Percentiles rank a stretch among this genome's conserved stretches.
phyloP scores from a whole-genome alignment of 2,329 filamentous ascomycete genomes.

The Diplodia seriata region DNA sequence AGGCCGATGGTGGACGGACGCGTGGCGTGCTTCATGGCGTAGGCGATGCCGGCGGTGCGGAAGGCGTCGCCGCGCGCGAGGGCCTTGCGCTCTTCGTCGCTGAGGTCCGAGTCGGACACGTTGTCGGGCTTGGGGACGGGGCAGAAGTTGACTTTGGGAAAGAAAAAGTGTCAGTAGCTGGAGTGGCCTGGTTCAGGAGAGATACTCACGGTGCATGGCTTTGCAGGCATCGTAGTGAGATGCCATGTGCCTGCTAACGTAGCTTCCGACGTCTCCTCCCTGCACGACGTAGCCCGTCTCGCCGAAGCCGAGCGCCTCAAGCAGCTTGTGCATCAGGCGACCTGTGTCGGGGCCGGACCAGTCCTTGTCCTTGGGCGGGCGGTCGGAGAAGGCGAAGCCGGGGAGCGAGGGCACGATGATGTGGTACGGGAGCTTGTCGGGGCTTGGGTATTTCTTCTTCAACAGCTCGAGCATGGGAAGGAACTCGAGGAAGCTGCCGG shows the following conservation, averaged over 20 bases:
- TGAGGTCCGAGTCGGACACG: slow-evolving; percentile 34
- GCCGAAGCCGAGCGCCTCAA: slow-evolving; percentile 61
- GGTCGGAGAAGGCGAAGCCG: slow-evolving; percentile 61
- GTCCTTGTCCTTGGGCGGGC: slow-evolving; percentile 55
- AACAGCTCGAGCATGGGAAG: slow-evolving; percentile 59
- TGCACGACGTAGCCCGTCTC: slow-evolving; percentile 60
- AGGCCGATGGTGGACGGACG: slow-evolving; percentile 64
- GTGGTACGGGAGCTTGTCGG: slow-evolving; percentile 62
- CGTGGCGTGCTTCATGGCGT: slow-evolving; percentile 61
- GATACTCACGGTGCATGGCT: slow-evolving; percentile 44
- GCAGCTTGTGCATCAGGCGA: slow-evolving; percentile 59
- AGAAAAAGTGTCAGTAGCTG: background rate
- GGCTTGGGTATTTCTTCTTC: slow-evolving; percentile 54
- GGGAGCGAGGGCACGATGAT: slow-evolving; percentile 64
- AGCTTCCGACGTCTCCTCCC: slow-evolving; percentile 64
- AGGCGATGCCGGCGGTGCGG: slow-evolving; percentile 55
- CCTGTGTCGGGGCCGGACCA: slow-evolving; percentile 52
- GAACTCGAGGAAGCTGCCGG: slow-evolving; percentile 64
- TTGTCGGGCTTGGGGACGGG: slow-evolving; percentile 38
- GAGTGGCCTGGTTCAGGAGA: background rate
- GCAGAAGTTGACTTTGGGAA: slow-evolving; percentile 31
- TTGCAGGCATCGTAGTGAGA: slow-evolving; percentile 56
- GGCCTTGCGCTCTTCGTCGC: slow-evolving; percentile 36
- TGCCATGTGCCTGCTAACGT: slow-evolving; percentile 52
- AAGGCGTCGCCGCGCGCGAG: slow-evolving; percentile 43